Conservation (phyloP, 495 filamentous ascomycete genomes). For the Hypoxylon fragiforme region DNA sequence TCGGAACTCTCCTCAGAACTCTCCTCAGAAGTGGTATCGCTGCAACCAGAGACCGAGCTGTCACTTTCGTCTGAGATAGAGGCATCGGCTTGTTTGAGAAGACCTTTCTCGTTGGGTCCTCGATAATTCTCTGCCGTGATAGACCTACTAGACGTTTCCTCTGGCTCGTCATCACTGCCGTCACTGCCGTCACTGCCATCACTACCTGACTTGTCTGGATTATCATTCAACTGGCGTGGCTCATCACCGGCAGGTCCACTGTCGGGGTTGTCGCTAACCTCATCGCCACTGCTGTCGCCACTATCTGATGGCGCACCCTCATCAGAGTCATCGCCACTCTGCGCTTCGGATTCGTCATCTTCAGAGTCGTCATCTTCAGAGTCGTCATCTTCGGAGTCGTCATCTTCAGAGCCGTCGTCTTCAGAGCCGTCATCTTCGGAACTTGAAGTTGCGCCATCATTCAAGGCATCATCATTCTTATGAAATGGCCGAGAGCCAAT, state of each 20-base stretch:
- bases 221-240: no score
- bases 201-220: background rate
- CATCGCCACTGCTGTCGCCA: background rate
- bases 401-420: slow-evolving; percentile 19
- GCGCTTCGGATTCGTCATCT: no score
- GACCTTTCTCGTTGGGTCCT: background rate
- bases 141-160: slow-evolving; percentile 26
- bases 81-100: background rate
- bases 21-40: slow-evolving; percentile 3
- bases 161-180: slow-evolving; percentile 34
- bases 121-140: slow-evolving; percentile 39
- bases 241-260: no score
- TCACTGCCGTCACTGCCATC: slow-evolving; percentile 15
- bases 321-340: slow-evolving; percentile 16
- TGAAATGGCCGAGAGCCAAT: slow-evolving; percentile 40
- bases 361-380: no score
- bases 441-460: slow-evolving; percentile 21
- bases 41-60: slow-evolving; percentile 5
- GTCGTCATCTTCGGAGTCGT: no score
- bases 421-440: slow-evolving; percentile 22
- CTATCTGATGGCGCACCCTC: background rate
- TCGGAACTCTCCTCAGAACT: slow-evolving; percentile 25
- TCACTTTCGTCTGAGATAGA: background rate
- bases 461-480: slow-evolving; percentile 36
- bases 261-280: background rate